phyloP scores from a whole-genome alignment of 352 stramenopile genomes.

The Globisporangium nunn region DNA sequence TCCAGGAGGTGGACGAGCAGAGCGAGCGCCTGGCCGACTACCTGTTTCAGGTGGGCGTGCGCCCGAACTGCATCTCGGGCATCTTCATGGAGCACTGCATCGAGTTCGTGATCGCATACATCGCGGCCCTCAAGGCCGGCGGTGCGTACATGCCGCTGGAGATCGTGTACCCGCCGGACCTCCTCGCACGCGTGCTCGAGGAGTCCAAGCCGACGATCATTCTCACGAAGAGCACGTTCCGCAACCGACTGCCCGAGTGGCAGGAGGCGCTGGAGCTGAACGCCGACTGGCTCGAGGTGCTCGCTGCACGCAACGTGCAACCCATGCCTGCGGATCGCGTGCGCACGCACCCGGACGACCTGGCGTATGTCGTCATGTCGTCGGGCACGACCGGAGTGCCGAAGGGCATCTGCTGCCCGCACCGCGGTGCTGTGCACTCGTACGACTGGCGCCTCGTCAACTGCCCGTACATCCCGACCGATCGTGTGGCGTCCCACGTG shows the following conservation, averaged over 20 bases:
- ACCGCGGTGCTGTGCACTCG: constrained; percentile 89
- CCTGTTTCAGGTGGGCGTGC: constrained; percentile 53
- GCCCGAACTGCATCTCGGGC: constrained; percentile 59
- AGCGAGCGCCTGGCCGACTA: constrained; percentile 60
- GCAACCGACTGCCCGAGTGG: constrained; percentile 58
- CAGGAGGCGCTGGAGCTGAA: constrained; percentile 67
- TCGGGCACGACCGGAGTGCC: constrained; percentile 89
- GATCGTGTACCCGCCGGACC: constrained; percentile 85
- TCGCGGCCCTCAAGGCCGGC: constrained; percentile 87
- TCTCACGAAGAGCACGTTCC: constrained; percentile 74
- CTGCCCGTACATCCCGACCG: constrained; percentile 58
- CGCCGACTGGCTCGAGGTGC: constrained; percentile 31
- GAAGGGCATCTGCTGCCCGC: constrained; percentile 92
- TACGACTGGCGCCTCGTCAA: constrained; percentile 88
- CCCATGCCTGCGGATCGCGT: constrained; percentile 50
- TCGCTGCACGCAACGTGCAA: constrained; percentile 23
- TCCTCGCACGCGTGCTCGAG: constrained; percentile 86
- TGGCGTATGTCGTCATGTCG: constrained; percentile 92
- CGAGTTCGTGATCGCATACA: constrained; percentile 89
- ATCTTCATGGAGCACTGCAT: constrained; percentile 91
- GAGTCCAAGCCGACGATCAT: constrained; percentile 85
- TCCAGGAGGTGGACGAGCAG: constrained; percentile 59
- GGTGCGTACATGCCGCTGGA: constrained; percentile 88
- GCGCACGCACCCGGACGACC: constrained; percentile 72
- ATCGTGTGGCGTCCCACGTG: constrained; percentile 88